A percentile compares a stretch with the other conserved stretches of the same genome.
phyloP scores from a whole-genome alignment of 2,329 filamentous ascomycete species.

The Pezicula neosporulosa region DNA sequence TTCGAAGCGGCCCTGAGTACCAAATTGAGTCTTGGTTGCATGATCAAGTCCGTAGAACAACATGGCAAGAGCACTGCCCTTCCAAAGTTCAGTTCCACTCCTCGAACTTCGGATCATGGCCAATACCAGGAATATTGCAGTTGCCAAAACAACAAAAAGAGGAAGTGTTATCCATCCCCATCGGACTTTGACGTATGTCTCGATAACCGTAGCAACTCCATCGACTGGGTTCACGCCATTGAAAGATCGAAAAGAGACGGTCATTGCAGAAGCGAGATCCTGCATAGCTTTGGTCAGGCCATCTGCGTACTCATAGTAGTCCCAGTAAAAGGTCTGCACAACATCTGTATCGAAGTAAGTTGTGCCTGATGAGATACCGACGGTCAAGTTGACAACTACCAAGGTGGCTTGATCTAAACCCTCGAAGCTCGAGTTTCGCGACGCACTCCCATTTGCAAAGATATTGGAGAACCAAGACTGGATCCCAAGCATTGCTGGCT shows the following conservation, averaged over 20 bases:
- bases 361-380: not conserved
- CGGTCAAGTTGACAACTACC: not conserved
- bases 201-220: slow-evolving; percentile 24
- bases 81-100: slow-evolving; percentile 28
- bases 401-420: not conserved
- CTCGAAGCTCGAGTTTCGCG: slow-evolving; percentile 1
- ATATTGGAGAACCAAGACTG: slow-evolving; percentile 1
- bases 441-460: not conserved
- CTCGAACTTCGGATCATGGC: slow-evolving; percentile 23
- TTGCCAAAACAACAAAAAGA: slow-evolving; percentile 26
- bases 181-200: slow-evolving; percentile 32
- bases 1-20: not conserved
- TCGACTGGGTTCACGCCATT: slow-evolving; percentile 22
- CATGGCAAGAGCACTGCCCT: slow-evolving; percentile 32
- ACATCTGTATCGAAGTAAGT: slow-evolving; percentile 25
- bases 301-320: slow-evolving; percentile 33
- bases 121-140: slow-evolving; percentile 27
- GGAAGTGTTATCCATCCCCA: slow-evolving; percentile 33
- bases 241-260: slow-evolving; percentile 30
- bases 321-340: slow-evolving; percentile 37
- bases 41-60: slow-evolving; percentile 32
- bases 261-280: slow-evolving; percentile 32
- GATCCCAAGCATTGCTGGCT: slow-evolving; percentile 1
- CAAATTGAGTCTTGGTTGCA: slow-evolving; percentile 4
- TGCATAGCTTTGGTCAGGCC: slow-evolving; percentile 32